phyloP scores from a whole-genome alignment of 2,329 filamentous ascomycete species.

The Rutstroemia sp. region DNA sequence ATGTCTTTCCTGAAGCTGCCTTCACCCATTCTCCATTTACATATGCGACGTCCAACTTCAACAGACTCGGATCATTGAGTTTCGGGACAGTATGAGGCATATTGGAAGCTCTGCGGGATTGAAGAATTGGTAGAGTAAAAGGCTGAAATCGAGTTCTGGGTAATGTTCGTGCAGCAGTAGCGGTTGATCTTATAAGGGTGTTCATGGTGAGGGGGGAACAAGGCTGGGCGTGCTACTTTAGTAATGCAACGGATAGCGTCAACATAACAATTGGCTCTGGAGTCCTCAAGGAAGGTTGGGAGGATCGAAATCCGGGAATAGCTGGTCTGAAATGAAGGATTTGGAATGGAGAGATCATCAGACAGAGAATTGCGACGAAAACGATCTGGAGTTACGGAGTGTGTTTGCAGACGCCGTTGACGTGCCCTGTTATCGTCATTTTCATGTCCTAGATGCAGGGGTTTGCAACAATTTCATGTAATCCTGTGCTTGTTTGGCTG shows the following conservation, averaged over 20 bases:
- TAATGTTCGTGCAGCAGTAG: conserved; percentile 16
- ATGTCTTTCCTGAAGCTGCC: conserved; percentile 82
- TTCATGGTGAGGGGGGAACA: conserved; percentile 17
- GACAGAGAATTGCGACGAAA: too few relatives aligned
- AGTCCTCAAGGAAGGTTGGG: too few relatives aligned
- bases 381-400: too few relatives aligned
- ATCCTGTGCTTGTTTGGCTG: too few relatives aligned
- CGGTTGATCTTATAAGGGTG: conserved; percentile 17
- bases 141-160: conserved; percentile 22
- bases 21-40: conserved; percentile 90
- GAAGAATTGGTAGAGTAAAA: conserved; percentile 17
- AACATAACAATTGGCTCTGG: conserved; percentile 1
- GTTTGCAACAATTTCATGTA: too few relatives aligned
- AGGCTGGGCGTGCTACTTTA: neutral
- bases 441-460: too few relatives aligned
- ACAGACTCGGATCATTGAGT: conserved; percentile 72
- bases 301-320: too few relatives aligned
- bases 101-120: conserved; percentile 19
- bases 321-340: too few relatives aligned
- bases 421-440: too few relatives aligned
- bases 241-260: neutral
- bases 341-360: too few relatives aligned
- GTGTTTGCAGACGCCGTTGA: too few relatives aligned
- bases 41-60: conserved; percentile 75
- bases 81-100: conserved; percentile 34